phyloP scores from a whole-genome alignment of 805 yeast species.

The Candida sithepensis region DNA sequence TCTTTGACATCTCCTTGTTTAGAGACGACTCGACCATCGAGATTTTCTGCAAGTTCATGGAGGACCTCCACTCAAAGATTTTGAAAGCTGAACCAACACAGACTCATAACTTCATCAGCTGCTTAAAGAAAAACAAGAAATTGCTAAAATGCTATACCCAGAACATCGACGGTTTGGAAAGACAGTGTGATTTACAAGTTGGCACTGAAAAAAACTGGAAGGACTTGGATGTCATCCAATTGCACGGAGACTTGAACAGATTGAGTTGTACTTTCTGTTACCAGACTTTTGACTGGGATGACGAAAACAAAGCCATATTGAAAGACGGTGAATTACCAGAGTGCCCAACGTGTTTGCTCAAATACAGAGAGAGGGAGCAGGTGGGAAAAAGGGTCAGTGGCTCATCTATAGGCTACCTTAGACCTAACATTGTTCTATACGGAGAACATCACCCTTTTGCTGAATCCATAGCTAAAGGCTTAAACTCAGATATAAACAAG shows the following conservation, averaged over 20 bases:
- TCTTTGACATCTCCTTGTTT: constrained; percentile 84
- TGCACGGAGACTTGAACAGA: constrained; percentile 83
- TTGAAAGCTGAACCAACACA: constrained; percentile 72
- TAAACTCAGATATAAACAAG: constrained; percentile 59
- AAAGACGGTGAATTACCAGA: constrained; percentile 68
- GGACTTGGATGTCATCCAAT: constrained; percentile 72
- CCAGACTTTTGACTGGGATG: constrained; percentile 57
- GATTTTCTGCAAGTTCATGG: constrained; percentile 89
- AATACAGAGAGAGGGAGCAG: constrained; percentile 51
- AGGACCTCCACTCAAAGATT: constrained; percentile 63
- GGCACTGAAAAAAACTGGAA: constrained; percentile 64
- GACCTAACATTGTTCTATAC: constrained; percentile 89
- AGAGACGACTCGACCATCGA: constrained; percentile 60
- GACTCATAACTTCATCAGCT: constrained; percentile 73
- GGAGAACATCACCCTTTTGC: constrained; percentile 93
- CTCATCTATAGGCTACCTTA: constrained; percentile 65
- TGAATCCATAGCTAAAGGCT: constrained; percentile 70
- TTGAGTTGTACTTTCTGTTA: constrained; percentile 76
- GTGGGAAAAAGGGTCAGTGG: constrained; percentile 75
- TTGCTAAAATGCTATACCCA: constrained; percentile 88
- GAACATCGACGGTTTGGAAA: constrained; percentile 87
- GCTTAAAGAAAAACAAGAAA: constrained; percentile 57
- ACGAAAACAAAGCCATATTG: constrained; percentile 42
- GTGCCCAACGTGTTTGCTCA: constrained; percentile 65
- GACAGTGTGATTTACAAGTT: constrained; percentile 55